Conservation (phyloP, 2,329 filamentous ascomycete species). For the Curvularia verruculosa region DNA sequence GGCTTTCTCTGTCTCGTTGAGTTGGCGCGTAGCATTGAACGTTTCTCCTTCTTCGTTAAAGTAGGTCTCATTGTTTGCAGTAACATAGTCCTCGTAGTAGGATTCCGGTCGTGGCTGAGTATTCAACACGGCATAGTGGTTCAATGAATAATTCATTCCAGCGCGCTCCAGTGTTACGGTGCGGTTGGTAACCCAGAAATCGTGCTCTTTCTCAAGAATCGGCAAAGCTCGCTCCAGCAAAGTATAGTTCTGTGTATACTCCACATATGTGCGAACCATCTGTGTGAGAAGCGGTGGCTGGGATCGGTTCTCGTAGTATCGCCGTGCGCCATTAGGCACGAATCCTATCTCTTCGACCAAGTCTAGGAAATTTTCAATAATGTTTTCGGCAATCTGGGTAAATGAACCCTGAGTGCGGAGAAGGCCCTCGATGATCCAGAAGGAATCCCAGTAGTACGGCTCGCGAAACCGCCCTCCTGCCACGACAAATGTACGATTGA, state of each 20-base stretch:
- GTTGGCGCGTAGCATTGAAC: slow-evolving; percentile 59
- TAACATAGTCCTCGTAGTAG: slow-evolving; percentile 68
- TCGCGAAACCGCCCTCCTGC: slow-evolving; percentile 74
- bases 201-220: slow-evolving; percentile 67
- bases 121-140: slow-evolving; percentile 67
- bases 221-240: slow-evolving; percentile 67
- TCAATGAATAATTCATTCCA: slow-evolving; percentile 60
- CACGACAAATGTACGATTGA: slow-evolving; percentile 73
- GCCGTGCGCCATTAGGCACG: slow-evolving; percentile 70
- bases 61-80: slow-evolving; percentile 69
- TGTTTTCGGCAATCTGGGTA: slow-evolving; percentile 67
- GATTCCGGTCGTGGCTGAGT: slow-evolving; percentile 71
- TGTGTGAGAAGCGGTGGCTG: slow-evolving; percentile 70
- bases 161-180: slow-evolving; percentile 59
- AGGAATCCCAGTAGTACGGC: slow-evolving; percentile 74
- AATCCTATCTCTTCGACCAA: slow-evolving; percentile 69
- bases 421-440: slow-evolving; percentile 71
- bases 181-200: slow-evolving; percentile 67
- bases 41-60: slow-evolving; percentile 64
- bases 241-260: slow-evolving; percentile 67
- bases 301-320: slow-evolving; percentile 72
- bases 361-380: slow-evolving; percentile 73
- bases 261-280: slow-evolving; percentile 69
- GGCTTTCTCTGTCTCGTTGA: slow-evolving; percentile 61
- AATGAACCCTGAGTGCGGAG: slow-evolving; percentile 69